phyloP scores from a whole-genome alignment of 2,329 filamentous ascomycete species.

The Chrysoporthe austroafricana region DNA sequence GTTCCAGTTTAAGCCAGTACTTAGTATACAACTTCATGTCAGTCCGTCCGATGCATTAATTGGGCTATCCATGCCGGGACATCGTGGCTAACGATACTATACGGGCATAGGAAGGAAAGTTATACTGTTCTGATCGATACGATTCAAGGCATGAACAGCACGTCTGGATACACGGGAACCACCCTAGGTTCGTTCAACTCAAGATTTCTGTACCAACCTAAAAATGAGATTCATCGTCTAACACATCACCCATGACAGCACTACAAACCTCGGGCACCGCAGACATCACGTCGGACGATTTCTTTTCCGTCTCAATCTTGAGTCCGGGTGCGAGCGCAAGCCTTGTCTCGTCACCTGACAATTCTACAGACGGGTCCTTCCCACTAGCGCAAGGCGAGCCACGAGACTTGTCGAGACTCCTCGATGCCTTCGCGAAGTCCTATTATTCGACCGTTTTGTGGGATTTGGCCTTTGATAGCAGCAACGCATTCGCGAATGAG shows the following conservation, averaged over 20 bases:
- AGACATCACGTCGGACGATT: conserved; percentile 21
- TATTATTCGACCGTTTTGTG: conserved; percentile 25
- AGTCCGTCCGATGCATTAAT: neutral
- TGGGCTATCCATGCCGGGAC: too few relatives aligned
- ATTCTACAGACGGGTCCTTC: conserved; percentile 1
- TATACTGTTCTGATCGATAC: conserved; percentile 11
- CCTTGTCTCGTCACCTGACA: conserved; percentile 10
- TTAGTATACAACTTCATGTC: conserved; percentile 23
- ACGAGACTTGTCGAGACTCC: conserved; percentile 3
- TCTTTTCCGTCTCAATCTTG: conserved; percentile 15
- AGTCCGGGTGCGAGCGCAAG: conserved; percentile 18
- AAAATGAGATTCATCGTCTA: neutral
- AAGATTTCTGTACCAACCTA: neutral
- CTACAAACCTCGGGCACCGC: neutral
- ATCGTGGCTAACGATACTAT: neutral
- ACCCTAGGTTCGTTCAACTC: conserved; percentile 8
- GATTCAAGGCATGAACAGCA: conserved; percentile 18
- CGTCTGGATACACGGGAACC: conserved; percentile 18
- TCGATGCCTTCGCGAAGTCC: conserved; percentile 22
- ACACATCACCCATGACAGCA: neutral
- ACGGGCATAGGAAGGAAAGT: conserved; percentile 9
- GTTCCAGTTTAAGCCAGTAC: conserved; percentile 25
- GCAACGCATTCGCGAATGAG: conserved; percentile 16
- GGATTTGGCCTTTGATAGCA: conserved; percentile 17
- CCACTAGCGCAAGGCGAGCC: conserved; percentile 15